phyloP scores from a whole-genome alignment of 805 yeast genomes.

The Teunomyces atbi region DNA sequence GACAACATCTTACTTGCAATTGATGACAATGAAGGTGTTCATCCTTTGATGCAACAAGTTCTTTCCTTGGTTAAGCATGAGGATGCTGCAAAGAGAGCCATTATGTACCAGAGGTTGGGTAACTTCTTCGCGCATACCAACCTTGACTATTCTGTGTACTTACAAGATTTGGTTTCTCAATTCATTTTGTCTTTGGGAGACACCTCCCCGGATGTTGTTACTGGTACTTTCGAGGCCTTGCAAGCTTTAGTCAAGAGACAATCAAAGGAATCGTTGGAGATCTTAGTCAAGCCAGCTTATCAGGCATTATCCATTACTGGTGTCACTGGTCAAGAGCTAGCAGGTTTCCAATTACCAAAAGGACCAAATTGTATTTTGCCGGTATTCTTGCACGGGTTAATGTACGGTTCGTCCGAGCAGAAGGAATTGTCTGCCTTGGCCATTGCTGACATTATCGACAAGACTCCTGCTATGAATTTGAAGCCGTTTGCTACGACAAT shows the following conservation, averaged over 20 bases:
- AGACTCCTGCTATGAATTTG: slow-evolving; percentile 79
- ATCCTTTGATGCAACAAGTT: slow-evolving; percentile 80
- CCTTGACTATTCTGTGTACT: slow-evolving; percentile 70
- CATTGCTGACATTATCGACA: slow-evolving; percentile 80
- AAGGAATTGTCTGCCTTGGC: slow-evolving; percentile 86
- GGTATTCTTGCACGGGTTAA: slow-evolving; percentile 87
- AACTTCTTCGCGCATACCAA: slow-evolving; percentile 63
- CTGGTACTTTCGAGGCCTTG: slow-evolving; percentile 64
- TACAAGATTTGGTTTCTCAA: slow-evolving; percentile 70
- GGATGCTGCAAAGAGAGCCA: slow-evolving; percentile 59
- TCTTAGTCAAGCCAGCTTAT: slow-evolving; percentile 74
- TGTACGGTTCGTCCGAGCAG: slow-evolving; percentile 85
- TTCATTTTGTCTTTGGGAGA: slow-evolving; percentile 75
- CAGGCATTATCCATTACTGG: slow-evolving; percentile 70
- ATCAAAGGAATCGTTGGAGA: slow-evolving; percentile 74
- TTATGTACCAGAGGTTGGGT: slow-evolving; percentile 65
- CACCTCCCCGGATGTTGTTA: slow-evolving; percentile 57
- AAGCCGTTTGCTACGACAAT: slow-evolving; percentile 88
- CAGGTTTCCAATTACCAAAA: slow-evolving; percentile 72
- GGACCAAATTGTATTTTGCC: slow-evolving; percentile 91
- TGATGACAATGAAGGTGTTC: slow-evolving; percentile 74
- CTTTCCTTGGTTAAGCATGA: slow-evolving; percentile 76
- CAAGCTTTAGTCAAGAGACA: slow-evolving; percentile 65
- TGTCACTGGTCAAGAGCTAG: slow-evolving; percentile 58
- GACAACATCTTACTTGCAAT: slow-evolving; percentile 72